Base-by-base conservation (phyloP, 1,139 yeast genomes). In the Magnusiomyces clavatus region DNA sequence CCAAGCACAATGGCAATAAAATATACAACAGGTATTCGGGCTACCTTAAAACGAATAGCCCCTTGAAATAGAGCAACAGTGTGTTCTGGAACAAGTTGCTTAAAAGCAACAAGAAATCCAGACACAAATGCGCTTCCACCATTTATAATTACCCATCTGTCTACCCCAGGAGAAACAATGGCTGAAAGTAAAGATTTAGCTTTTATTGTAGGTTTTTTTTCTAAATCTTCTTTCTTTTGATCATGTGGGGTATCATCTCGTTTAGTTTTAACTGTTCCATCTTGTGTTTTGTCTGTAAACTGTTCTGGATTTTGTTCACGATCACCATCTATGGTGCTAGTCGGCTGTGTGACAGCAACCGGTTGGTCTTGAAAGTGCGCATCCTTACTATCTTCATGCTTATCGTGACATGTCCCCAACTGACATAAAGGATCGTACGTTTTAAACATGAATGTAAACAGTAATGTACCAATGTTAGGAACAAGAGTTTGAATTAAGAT, bases 41-140 rank as follows among this genome's bases (percentile, higher is more conserved):
- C 64, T 47, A 69, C 81, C 58, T 95, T 77, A 56, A 84, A 75
- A 60, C 83, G 81, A 54, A 85, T 67, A 34, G 76, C 64, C 0
- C 87, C 83, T 52, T 80, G 76, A 64, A 85, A 81, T 43, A 89
- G 69, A 24, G 80, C 78, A 51, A 88, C 76, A 52, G 86, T 82
- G 63, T 88, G 95, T 64, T 90, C 97, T 4, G 97, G 97, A 35
- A 86, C 81, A 60, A 87, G 73, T 67, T 89, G 97, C 67, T 87
- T 89, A 65, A 87, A 80, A 8, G 89, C 94, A 38, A 90, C 95
- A 54, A 88, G 70, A 60, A 86, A 85, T 2, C 88, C 92, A 62
- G 86, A 74, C 55, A 85, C 74, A 54, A 87, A 71, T 1, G 88
- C 82, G 43, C 81, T 77, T 19, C 88, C 82, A 0, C 96, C 97